phyloP scores from a whole-genome alignment of 2,329 filamentous ascomycete species.

The Fusarium solani-melongenae region DNA sequence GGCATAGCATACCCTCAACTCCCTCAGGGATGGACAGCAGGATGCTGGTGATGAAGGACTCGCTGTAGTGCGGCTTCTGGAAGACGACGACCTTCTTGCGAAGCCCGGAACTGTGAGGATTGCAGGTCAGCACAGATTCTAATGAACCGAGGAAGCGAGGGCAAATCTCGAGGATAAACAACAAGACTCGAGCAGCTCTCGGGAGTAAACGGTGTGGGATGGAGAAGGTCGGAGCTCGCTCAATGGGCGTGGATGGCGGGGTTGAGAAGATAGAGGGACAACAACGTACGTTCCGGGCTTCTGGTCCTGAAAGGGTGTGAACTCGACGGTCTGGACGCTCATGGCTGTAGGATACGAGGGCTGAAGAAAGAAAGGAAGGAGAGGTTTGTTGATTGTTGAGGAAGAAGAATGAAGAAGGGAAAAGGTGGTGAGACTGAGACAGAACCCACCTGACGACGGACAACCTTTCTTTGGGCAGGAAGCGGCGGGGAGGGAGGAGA shows the following conservation, averaged over 20 bases:
- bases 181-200: conserved; percentile 4
- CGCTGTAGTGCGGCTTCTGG: conserved; percentile 94
- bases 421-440: conserved; percentile 20
- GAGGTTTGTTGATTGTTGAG: conserved; percentile 34
- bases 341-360: conserved; percentile 59
- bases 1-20: conserved; percentile 72
- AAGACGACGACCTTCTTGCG: conserved; percentile 99
- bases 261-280: conserved; percentile 22
- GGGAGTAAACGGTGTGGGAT: conserved; percentile 11
- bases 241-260: conserved; percentile 1
- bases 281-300: conserved; percentile 96
- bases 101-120: conserved; percentile 81
- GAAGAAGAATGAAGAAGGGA: conserved; percentile 17
- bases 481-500: conserved; percentile 15
- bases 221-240: conserved; percentile 6
- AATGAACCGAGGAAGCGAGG: background rate
- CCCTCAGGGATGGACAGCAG: conserved; percentile 97
- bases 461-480: background rate
- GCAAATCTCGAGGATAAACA: background rate
- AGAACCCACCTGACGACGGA: conserved; percentile 14
- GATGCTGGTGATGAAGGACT: conserved; percentile 94
- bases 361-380: background rate
- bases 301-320: conserved; percentile 92
- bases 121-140: conserved; percentile 19
- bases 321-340: conserved; percentile 79